Base-by-base conservation (phyloP, 768 basidiomycete genomes). In the Sporobolomyces phaffii region DNA sequence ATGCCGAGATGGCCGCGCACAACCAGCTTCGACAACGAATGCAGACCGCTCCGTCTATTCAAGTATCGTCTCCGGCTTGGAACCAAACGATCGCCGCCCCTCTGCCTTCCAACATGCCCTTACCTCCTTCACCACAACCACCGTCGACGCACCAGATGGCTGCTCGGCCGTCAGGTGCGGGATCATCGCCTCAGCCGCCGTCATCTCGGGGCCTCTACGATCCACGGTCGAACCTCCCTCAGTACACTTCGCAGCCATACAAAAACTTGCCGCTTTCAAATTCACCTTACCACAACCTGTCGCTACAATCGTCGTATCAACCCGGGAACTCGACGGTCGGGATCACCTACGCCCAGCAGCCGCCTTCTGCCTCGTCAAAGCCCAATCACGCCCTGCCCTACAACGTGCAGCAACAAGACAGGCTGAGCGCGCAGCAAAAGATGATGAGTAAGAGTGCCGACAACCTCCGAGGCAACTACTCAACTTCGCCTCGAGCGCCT, bases 221-320 rank as follows among this genome's bases (percentile, higher is more conserved):
- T 33, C 63, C 62, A 28, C 69, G 60, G 3, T 20, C 38, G 3
- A n/a, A 29, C 1, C 45, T 68, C 9, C 62, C 56, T 9, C 67
- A 68, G 22, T 64, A 68, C 51, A 33, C 20, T 22, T 40, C 31
- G 22, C 62, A 68, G 44, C 56, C 60, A 9, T 70, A 62, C 64
- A 58, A 58, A 31, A 70, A 63, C 51, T 51, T 70, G n/a, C 62
- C 64, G 1, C 51, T 62, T 3, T 58, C 64, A 2, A 45, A 54
- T 18, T 47, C 62, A 17, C 65, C 61, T n/a, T 72, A 68, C 60
- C 70, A 72, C 65, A 72, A 72, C 50, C 60, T 72, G 5, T 43
- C 62, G 10, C 54, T 67, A 9, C 70, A 72, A 31, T 50, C 43
- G 5, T 62, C 51, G 36, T 59, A 51, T 33, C 60, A 15, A 9